phyloP scores from a whole-genome alignment of 1,139 yeast species.

The Candida dubliniensis region DNA sequence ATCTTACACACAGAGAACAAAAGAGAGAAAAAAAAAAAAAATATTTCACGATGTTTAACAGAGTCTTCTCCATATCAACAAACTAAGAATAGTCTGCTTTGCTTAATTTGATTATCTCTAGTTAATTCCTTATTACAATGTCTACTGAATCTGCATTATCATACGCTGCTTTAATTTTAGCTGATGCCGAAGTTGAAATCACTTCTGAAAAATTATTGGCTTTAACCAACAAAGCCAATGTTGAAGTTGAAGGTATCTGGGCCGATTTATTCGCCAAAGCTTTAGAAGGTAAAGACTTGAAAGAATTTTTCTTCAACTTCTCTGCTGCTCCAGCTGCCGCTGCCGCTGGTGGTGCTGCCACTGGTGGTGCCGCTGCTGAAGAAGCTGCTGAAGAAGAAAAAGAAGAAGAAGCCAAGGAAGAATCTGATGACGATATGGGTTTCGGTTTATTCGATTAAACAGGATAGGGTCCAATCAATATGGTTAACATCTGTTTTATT shows the following conservation, averaged over 20 bases:
- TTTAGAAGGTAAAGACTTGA: constrained; percentile 73
- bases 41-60: neutral
- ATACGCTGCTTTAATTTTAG: constrained; percentile 86
- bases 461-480: constrained; percentile 1
- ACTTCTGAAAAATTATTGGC: constrained; percentile 73
- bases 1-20: neutral
- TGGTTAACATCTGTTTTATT: constrained; percentile 1
- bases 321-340: constrained; percentile 68
- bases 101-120: constrained; percentile 50
- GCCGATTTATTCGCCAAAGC: constrained; percentile 83
- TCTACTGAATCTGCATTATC: constrained; percentile 83
- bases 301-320: constrained; percentile 75
- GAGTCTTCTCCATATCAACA: constrained; percentile 5
- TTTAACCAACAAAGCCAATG: constrained; percentile 53
- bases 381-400: constrained; percentile 57
- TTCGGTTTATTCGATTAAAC: constrained; percentile 81
- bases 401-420: constrained; percentile 58
- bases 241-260: constrained; percentile 63
- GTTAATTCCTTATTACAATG: constrained; percentile 44
- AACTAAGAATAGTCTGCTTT: constrained; percentile 73
- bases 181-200: constrained; percentile 81
- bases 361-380: constrained; percentile 56
- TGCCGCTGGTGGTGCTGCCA: constrained; percentile 59
- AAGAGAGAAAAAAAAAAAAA: constrained; percentile 6
- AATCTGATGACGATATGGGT: constrained; percentile 76